Conservation (phyloP, 2,329 filamentous ascomycete species). For the Fusarium nygamai region DNA sequence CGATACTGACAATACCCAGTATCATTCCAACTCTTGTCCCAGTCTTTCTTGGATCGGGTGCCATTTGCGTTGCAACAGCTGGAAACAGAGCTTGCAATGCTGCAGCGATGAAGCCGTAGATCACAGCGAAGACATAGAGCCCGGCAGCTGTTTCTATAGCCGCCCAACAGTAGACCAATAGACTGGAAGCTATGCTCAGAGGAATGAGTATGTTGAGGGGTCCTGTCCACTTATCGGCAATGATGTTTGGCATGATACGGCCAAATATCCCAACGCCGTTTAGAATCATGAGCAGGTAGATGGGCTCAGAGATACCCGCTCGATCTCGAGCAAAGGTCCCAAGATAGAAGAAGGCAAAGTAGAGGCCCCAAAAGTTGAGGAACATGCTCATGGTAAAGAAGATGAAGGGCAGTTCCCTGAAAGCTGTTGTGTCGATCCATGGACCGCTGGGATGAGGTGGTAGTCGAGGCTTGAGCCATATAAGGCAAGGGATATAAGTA, state of each 20-base stretch:
- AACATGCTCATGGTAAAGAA: conserved; percentile 48
- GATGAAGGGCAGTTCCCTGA: conserved; percentile 52
- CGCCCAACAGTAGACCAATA: conserved; percentile 46
- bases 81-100: conserved; percentile 63
- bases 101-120: conserved; percentile 63
- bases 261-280: conserved; percentile 63
- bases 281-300: conserved; percentile 54
- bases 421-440: conserved; percentile 55
- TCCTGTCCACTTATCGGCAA: conserved; percentile 61
- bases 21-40: conserved; percentile 52
- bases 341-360: conserved; percentile 60
- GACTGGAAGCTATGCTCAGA: conserved; percentile 30
- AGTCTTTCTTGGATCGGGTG: conserved; percentile 44
- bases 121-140: conserved; percentile 42
- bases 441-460: conserved; percentile 52
- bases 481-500: conserved; percentile 51
- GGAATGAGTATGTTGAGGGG: conserved; percentile 62
- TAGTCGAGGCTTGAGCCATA: conserved; percentile 54
- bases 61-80: conserved; percentile 56
- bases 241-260: conserved; percentile 57
- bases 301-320: conserved; percentile 29
- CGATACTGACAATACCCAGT: conserved; percentile 45
- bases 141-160: conserved; percentile 38
- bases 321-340: conserved; percentile 57
- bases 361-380: conserved; percentile 50